Evolutionary conservation across 116 monocot species (phyloP), one percentile per base, ranked within the genome.

Genomic region (Phalaenopsis hybrid): DNA sequence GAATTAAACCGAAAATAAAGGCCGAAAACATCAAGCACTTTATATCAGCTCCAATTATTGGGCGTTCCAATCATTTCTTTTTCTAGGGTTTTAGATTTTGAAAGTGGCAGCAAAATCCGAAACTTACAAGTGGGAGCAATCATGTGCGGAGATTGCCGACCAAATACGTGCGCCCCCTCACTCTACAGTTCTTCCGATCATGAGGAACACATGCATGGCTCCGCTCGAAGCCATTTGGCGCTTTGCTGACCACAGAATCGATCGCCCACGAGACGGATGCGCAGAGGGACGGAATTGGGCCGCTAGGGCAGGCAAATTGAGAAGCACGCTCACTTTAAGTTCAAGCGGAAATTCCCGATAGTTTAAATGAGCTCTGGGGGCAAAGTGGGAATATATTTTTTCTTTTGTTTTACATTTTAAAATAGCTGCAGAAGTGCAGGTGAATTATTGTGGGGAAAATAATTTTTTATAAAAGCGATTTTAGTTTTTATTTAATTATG

Each of bases 1-100:
- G 6, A 67, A 28, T 67, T 21, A 67, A 25, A 67, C 67, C 5
- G 25, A 15, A 67, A 67, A 67, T 67, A 6, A 67, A 23, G 67
- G 11, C 41, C 12, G 11, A 73, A 73, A 11, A 73, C 5, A 33
- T 73, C 21, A 11, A 17, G 13, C 37, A 5, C 73, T 15, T 73
- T 73, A 41, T 73, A 16, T 73, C 73, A 37, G 13, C 73, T 73
- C 73, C 37, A 73, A 34, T 73, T 73, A 34, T 37, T 73, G 73
- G 13, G 8, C 73, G 73, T 17, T 73, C 73, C 73, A 37, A 73
- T 41, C 37, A 43, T 37, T 73, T 31, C 73, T 73, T 3, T 34
- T 73, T 41, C 73, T 37, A 73, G 73, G 73, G 73, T 73, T 73
- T 69, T 73, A 31, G 41, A 37, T 73, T 73, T 34, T 73, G 73